Evolutionary conservation across 805 yeast genomes (phyloP).

Genomic region (Monosporozyma aquatica): DNA sequence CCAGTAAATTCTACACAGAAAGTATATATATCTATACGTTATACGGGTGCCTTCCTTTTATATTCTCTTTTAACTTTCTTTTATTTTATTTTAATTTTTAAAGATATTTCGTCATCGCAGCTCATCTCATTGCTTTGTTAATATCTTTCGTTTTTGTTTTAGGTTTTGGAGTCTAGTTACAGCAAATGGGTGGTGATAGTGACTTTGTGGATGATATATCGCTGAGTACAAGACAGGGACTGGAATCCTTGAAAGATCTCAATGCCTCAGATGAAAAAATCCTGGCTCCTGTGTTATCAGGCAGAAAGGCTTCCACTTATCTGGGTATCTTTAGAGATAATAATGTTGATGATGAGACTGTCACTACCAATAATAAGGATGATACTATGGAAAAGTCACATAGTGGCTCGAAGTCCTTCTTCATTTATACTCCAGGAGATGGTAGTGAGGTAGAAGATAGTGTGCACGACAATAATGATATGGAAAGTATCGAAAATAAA

Average conservation of each 20-base stretch:
- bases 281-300: conserved; percentile 21
- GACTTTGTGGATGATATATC: not conserved
- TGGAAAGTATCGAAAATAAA: not conserved
- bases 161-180: too few species aligned
- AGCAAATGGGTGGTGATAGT: conserved; percentile 1
- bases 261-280: conserved; percentile 20
- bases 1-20: too few species aligned
- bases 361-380: too few species aligned
- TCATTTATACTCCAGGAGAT: not conserved
- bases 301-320: conserved; percentile 30
- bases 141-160: too few species aligned
- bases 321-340: conserved; percentile 29
- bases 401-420: not conserved
- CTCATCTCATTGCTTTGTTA: too few species aligned
- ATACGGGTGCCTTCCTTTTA: too few species aligned
- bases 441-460: not conserved
- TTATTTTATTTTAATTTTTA: too few species aligned
- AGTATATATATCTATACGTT: too few species aligned
- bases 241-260: conserved; percentile 18
- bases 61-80: too few species aligned
- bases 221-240: not conserved
- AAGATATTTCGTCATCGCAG: too few species aligned
- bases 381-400: too few species aligned
- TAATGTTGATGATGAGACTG: conserved; percentile 5
- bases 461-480: not conserved